These are phyloP conservation scores for Aspergillus proliferans DNA, from an alignment of 2,329 filamentous ascomycete species.

Conservation along the genomic window DNA sequence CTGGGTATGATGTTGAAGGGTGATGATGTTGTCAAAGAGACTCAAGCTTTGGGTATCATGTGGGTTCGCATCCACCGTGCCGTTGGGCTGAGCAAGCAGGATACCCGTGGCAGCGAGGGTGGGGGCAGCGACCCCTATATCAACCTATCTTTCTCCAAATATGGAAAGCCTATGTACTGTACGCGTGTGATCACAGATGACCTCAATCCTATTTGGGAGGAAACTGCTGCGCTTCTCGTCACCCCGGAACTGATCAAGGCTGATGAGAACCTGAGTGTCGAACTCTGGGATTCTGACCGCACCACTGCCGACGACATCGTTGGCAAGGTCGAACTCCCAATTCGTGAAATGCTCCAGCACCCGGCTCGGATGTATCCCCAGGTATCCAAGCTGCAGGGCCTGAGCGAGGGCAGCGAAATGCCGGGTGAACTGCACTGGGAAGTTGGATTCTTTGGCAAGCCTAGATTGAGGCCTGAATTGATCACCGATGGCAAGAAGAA, in stretches of 20 bases:
- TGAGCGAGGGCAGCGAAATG: conserved; percentile 81
- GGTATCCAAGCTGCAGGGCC: conserved; percentile 71
- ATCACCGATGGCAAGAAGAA: conserved; percentile 81
- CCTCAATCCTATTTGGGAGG: conserved; percentile 86
- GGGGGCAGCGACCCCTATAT: conserved; percentile 95
- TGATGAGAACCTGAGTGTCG: conserved; percentile 85
- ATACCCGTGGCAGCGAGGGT: conserved; percentile 70
- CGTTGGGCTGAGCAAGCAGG: conserved; percentile 82
- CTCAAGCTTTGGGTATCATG: conserved; percentile 76
- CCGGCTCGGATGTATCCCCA: conserved; percentile 90
- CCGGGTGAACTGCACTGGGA: conserved; percentile 94
- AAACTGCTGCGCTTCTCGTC: conserved; percentile 77
- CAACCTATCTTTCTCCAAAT: conserved; percentile 90
- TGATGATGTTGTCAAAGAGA: conserved; percentile 83
- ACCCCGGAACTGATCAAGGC: conserved; percentile 87
- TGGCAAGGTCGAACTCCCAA: conserved; percentile 86
- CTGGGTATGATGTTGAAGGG: conserved; percentile 85
- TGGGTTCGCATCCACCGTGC: conserved; percentile 91
- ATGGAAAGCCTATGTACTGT: conserved; percentile 95
- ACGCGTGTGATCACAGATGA: conserved; percentile 94
- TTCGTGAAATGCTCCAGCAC: conserved; percentile 92
- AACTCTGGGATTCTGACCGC: conserved; percentile 93
- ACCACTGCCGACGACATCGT: conserved; percentile 91
- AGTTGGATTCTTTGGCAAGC: conserved; percentile 90
- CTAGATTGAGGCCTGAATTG: conserved; percentile 75